Conservation (phyloP, 2,329 filamentous ascomycete genomes). For the Cercospora citrullina region DNA sequence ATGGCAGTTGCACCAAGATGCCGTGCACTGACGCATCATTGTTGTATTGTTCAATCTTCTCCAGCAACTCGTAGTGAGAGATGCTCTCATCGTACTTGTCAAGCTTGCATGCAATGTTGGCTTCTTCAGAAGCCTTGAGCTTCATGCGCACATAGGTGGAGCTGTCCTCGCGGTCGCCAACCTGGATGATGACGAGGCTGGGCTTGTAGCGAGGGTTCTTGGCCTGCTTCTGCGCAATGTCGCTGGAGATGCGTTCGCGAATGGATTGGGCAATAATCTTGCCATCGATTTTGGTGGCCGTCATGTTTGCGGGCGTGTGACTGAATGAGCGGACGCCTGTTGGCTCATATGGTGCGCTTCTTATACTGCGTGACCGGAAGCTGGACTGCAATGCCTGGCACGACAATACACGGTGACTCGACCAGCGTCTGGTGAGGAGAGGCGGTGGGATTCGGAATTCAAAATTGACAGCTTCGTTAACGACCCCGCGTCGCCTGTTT, state of each 20-base stretch:
- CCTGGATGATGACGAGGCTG: constrained; percentile 92
- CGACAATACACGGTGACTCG: background rate
- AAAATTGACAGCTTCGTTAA: background rate
- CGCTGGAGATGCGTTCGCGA: constrained; percentile 73
- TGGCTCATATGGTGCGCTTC: background rate
- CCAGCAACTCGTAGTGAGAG: constrained; percentile 80
- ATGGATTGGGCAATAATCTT: constrained; percentile 92
- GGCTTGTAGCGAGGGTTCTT: constrained; percentile 85
- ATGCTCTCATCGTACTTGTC: constrained; percentile 80
- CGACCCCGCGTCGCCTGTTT: constrained; percentile 10
- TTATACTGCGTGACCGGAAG: background rate
- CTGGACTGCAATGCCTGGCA: background rate
- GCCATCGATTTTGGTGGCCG: constrained; percentile 89
- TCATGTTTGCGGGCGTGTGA: constrained; percentile 66
- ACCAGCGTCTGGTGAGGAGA: constrained; percentile 2
- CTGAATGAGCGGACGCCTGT: constrained; percentile 45
- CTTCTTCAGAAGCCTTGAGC: constrained; percentile 93
- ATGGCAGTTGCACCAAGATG: constrained; percentile 88
- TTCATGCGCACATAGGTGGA: constrained; percentile 99
- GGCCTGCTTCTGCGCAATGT: constrained; percentile 80
- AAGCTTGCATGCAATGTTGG: constrained; percentile 84
- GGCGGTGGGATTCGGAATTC: constrained; percentile 10
- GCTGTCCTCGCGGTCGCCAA: constrained; percentile 88
- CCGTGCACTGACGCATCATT: constrained; percentile 84
- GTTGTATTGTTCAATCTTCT: constrained; percentile 79